Evolutionary conservation across 768 basidiomycete genomes (phyloP), one percentile per base, ranked within the genome.

Genomic region (Dacryopinax spathularia): DNA sequence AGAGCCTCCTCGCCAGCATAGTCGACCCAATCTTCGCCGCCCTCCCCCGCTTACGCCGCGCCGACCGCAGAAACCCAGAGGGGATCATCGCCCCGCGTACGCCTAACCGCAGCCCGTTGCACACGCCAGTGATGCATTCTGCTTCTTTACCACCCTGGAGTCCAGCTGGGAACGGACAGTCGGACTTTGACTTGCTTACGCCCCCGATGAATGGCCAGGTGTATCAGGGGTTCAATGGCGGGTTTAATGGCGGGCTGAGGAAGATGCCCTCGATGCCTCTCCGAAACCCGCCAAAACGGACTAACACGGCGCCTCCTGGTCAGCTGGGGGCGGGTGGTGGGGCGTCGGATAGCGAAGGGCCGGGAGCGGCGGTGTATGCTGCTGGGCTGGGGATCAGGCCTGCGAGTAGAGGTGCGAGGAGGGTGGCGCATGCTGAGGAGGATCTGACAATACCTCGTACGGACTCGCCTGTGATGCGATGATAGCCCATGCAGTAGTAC

Each of bases 71-170:
- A 35, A 75, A 79, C 6, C 77, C 83, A 15, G 84, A 88, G 67
- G 90, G 88, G 13, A 75, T 91, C 61, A 83, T 91, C 64, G 83
- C 87, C 0, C 86, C 70, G 22, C 48, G 48, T 9, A 56, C 48
- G 3, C 48, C 48, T 13, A 56, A 56, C 20, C 48, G 48, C 10
- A 56, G 48, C 20, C 48, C 48, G 25, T 29, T 56, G 48, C 48
- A 56, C 48, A 56, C 48, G 29, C 48, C 48, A 9, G 31, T 56
- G 5, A 13, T 56, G 48, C 9, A 22, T 15, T 25, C 48, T 6
- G 3, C 25, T 9, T 56, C 48, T 3, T 56, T 56, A 20, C 48
- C 48, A 15, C 48, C 48, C 3, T 56, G 48, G 48, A 27, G 25
- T 15, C 48, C 48, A 2, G 25, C 48, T 31, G 48, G 10, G 13